Evolutionary conservation across 352 stramenopile species (phyloP).

Genomic region (Globisporangium spiculum): DNA sequence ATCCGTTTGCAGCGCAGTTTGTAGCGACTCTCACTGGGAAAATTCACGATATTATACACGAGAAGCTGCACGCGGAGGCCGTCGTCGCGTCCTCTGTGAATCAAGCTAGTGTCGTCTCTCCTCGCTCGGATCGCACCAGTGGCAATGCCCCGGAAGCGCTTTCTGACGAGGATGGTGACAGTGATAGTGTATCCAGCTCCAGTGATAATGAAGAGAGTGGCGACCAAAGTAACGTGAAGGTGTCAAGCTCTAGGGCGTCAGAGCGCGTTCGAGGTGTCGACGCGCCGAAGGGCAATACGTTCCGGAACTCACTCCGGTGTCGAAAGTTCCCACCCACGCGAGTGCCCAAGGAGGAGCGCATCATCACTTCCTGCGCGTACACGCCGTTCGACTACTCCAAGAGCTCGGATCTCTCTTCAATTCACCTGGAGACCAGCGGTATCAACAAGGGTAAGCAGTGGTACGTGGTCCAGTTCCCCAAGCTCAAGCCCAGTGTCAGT

Average conservation of each 20-base stretch:
- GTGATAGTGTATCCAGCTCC: background rate
- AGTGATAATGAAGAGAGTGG: background rate
- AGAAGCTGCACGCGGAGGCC: conserved; percentile 21
- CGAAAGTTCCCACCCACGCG: conserved; percentile 41
- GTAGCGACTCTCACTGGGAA: conserved; percentile 12
- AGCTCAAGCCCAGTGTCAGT: conserved; percentile 24
- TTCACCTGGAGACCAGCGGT: conserved; percentile 15
- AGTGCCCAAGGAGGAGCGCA: conserved; percentile 27
- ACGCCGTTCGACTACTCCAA: conserved; percentile 32
- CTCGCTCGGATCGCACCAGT: background rate
- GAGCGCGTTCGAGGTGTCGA: background rate
- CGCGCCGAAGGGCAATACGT: conserved; percentile 19
- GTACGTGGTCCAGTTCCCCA: conserved; percentile 43
- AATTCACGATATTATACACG: conserved; percentile 20
- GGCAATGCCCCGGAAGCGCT: background rate
- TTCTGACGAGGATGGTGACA: background rate
- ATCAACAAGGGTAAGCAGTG: conserved; percentile 25
- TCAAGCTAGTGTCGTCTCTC: background rate
- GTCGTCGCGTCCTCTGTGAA: background rate
- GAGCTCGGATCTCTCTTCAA: conserved; percentile 22
- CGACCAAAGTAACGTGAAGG: background rate
- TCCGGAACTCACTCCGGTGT: conserved; percentile 35
- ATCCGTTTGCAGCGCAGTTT: conserved; percentile 24
- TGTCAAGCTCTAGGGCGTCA: background rate
- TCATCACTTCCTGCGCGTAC: conserved; percentile 28